These are phyloP conservation scores for Botrytis fragariae DNA, from an alignment of 2,329 filamentous ascomycete genomes.

Conservation along the genomic window DNA sequence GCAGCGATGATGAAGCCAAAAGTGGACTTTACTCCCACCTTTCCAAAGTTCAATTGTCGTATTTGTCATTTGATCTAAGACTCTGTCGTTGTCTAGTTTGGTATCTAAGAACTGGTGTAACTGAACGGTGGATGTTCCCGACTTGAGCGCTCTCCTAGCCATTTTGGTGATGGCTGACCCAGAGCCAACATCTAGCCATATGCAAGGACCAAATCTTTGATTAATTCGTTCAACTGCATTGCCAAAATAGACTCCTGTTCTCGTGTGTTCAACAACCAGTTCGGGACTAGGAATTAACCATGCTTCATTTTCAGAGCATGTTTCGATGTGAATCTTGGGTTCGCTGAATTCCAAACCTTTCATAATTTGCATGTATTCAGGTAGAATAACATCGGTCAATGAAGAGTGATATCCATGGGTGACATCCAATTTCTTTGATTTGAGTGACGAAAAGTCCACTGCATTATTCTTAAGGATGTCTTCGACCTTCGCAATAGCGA, in stretches of 20 bases:
- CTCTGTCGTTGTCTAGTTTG: background rate
- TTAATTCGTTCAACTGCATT: background rate
- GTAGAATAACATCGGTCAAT: background rate
- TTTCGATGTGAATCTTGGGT: background rate
- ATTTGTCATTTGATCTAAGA: background rate
- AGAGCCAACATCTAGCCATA: background rate
- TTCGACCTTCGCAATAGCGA: background rate
- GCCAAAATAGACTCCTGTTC: background rate
- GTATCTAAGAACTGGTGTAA: background rate
- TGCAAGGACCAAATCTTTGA: slow-evolving; percentile 1
- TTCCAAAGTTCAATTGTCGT: background rate
- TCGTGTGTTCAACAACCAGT: background rate
- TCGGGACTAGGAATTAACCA: background rate
- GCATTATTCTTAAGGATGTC: background rate
- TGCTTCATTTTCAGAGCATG: background rate
- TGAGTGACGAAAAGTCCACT: background rate
- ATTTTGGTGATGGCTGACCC: background rate
- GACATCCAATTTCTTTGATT: background rate
- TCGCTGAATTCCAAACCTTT: background rate
- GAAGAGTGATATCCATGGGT: background rate
- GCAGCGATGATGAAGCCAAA: background rate
- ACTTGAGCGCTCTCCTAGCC: background rate
- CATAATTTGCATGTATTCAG: background rate
- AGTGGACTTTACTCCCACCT: background rate
- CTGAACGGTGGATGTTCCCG: background rate